phyloP scores from a whole-genome alignment of 2,329 filamentous ascomycete genomes.

The Fusarium albidum region DNA sequence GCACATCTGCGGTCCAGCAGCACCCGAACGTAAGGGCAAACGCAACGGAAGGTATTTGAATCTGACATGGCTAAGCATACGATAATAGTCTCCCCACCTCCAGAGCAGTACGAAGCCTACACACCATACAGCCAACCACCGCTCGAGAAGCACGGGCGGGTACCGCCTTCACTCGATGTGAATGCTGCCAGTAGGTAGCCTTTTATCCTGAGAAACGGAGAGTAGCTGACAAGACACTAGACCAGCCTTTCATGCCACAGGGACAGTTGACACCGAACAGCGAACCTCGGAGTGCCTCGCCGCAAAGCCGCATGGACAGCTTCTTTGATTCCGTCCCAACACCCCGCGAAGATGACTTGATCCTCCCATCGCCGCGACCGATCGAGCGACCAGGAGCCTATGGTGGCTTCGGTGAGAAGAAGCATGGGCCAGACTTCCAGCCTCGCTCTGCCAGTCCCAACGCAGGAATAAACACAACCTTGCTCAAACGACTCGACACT shows the following conservation, averaged over 20 bases:
- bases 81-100: conserved; percentile 49
- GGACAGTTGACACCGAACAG: conserved; percentile 72
- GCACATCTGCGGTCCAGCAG: conserved; percentile 71
- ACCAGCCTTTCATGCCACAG: conserved; percentile 61
- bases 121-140: conserved; percentile 39
- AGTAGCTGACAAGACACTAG: conserved; percentile 49
- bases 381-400: conserved; percentile 56
- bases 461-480: conserved; percentile 38
- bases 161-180: conserved; percentile 60
- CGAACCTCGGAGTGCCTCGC: conserved; percentile 67
- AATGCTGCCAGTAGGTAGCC: conserved; percentile 58
- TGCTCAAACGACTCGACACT: conserved; percentile 70
- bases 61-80: conserved; percentile 8
- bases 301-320: conserved; percentile 58
- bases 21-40: conserved; percentile 55
- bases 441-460: conserved; percentile 37
- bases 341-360: conserved; percentile 51
- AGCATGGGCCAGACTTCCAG: conserved; percentile 35
- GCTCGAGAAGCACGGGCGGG: conserved; percentile 49
- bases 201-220: not conserved
- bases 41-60: conserved; percentile 1
- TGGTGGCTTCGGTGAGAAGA: conserved; percentile 54
- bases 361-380: conserved; percentile 48
- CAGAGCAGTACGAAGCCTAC: conserved; percentile 43
- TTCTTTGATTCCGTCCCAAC: conserved; percentile 55